phyloP scores from a whole-genome alignment of 768 basidiomycete species.

The Favolaschia claudopus region DNA sequence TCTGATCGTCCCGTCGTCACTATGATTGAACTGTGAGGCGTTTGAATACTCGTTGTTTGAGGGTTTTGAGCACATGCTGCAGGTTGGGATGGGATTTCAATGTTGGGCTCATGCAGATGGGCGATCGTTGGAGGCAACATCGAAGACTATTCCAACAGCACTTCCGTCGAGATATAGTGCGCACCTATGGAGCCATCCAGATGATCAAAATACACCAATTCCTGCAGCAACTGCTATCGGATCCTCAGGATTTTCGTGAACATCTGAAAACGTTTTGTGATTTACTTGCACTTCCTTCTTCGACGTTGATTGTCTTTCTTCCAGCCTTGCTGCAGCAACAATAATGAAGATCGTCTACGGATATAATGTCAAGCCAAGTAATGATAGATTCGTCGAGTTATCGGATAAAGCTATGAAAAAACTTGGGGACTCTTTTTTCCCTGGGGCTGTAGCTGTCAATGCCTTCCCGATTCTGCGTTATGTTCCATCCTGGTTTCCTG shows the following conservation, averaged over 20 bases:
- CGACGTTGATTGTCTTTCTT: background rate
- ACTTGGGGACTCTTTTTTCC: conserved; percentile 35
- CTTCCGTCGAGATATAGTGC: conserved; percentile 31
- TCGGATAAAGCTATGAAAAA: conserved; percentile 39
- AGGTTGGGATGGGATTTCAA: conserved; percentile 51
- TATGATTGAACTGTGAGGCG: conserved; percentile 25
- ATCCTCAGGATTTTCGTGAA: conserved; percentile 25
- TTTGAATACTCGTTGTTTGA: background rate
- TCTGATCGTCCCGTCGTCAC: conserved; percentile 28
- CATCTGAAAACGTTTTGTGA: conserved; percentile 25
- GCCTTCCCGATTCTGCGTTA: conserved; percentile 37
- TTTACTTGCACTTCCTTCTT: background rate
- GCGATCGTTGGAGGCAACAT: conserved; percentile 45
- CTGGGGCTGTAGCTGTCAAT: conserved; percentile 41
- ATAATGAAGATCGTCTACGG: conserved; percentile 43
- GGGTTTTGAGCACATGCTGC: background rate
- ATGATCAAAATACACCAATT: background rate
- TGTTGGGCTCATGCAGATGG: conserved; percentile 43
- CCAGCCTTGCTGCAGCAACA: conserved; percentile 37
- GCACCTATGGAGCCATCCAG: background rate
- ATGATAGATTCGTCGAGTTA: conserved; percentile 39
- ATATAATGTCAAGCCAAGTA: conserved; percentile 38
- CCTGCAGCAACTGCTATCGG: background rate
- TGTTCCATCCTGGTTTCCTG: conserved; percentile 40
- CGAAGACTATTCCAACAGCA: conserved; percentile 45